phyloP scores from a whole-genome alignment of 108 stramenopile species.

The Epithemia pelagica region DNA sequence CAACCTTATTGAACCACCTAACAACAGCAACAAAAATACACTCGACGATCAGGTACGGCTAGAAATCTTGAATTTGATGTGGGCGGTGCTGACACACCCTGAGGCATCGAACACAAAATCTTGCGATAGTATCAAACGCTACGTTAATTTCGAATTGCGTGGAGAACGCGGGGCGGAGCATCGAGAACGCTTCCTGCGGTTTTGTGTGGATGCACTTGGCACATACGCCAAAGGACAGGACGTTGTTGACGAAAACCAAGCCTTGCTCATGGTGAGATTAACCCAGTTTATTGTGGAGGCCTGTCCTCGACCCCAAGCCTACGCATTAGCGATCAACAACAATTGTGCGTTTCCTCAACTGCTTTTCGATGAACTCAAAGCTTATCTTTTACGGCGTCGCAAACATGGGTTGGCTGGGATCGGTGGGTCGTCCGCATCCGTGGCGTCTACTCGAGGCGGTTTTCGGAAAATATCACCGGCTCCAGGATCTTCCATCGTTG shows the following conservation, averaged over 20 bases:
- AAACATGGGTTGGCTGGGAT: not conserved
- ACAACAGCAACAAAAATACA: slow-evolving; percentile 14
- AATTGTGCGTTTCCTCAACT: slow-evolving; percentile 40
- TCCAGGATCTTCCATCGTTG: not conserved
- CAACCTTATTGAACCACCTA: slow-evolving; percentile 16
- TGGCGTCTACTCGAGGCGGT: not conserved
- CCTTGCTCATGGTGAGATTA: slow-evolving; percentile 69
- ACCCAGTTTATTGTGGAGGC: slow-evolving; percentile 78
- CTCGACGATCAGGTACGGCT: slow-evolving; percentile 48
- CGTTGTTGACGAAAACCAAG: slow-evolving; percentile 51
- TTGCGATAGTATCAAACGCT: slow-evolving; percentile 64
- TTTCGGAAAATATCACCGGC: not conserved
- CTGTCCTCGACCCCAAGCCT: slow-evolving; percentile 50
- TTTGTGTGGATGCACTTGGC: slow-evolving; percentile 37
- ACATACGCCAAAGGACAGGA: slow-evolving; percentile 9
- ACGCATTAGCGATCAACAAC: slow-evolving; percentile 27
- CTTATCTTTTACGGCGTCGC: slow-evolving; percentile 39
- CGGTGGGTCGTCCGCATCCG: not conserved
- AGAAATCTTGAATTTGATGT: slow-evolving; percentile 71
- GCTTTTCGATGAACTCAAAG: slow-evolving; percentile 63
- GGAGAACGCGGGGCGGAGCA: slow-evolving; percentile 42
- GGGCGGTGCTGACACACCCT: slow-evolving; percentile 77
- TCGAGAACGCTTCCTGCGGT: slow-evolving; percentile 51
- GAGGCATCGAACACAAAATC: slow-evolving; percentile 62
- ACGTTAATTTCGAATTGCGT: slow-evolving; percentile 52